Evolutionary conservation across 345 rosid genomes (phyloP).

Genomic region (Murraya koenigii): DNA sequence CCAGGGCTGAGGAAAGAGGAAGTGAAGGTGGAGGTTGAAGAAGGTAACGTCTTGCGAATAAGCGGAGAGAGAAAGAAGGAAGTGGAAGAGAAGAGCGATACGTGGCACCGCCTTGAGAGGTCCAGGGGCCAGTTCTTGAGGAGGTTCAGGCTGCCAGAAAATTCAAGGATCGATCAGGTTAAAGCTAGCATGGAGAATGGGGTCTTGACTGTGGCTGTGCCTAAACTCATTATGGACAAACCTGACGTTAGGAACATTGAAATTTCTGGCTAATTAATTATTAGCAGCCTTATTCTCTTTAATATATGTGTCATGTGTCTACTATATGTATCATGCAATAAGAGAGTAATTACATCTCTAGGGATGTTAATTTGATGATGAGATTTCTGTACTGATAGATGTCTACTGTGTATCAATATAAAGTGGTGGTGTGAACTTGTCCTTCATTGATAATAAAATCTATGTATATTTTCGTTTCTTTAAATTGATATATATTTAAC

Average conservation of each 20-base stretch:
- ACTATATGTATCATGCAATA: no score
- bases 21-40: constrained; percentile 40
- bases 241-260: constrained; percentile 33
- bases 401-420: background rate
- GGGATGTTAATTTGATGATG: background rate
- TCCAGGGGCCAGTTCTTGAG: constrained; percentile 34
- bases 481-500: no score
- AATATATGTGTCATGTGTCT: background rate
- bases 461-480: no score
- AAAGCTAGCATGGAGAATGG: constrained; percentile 43
- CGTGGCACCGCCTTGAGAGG: constrained; percentile 40
- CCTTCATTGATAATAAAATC: background rate
- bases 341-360: background rate
- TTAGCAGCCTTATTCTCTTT: background rate
- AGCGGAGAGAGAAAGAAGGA: constrained; percentile 37
- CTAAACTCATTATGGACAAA: constrained; percentile 19
- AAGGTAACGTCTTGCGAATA: constrained; percentile 32
- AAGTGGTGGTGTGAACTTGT: background rate
- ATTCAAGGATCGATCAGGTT: constrained; percentile 32
- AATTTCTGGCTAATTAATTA: constrained; percentile 12
- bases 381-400: background rate
- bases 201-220: constrained; percentile 35
- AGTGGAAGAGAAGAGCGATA: constrained; percentile 33
- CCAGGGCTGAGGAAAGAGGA: constrained; percentile 42
- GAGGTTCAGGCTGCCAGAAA: constrained; percentile 43